Conservation (phyloP, 345 rosid species). For the Eucalyptus erythrocorys region DNA sequence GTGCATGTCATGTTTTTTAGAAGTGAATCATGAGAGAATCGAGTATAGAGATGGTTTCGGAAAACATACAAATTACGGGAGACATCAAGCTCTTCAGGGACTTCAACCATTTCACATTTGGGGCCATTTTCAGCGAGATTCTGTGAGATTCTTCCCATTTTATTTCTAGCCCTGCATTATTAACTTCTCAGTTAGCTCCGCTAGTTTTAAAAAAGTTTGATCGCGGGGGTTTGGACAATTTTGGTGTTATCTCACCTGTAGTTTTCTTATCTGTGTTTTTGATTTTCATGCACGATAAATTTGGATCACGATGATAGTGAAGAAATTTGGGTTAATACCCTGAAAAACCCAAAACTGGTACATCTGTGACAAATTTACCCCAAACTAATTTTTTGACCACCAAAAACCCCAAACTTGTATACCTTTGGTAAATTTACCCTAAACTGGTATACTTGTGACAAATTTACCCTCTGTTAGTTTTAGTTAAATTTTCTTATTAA, state of each 20-base stretch:
- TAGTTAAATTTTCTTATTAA: too few relatives aligned
- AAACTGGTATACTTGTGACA: too few relatives aligned
- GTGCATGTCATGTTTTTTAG: background rate
- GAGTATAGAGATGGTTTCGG: background rate
- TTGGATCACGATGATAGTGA: background rate
- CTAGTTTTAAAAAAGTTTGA: background rate
- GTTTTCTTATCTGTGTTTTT: background rate
- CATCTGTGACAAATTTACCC: too few relatives aligned
- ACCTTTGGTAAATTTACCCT: too few relatives aligned
- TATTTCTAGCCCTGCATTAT: background rate
- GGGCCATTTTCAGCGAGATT: background rate
- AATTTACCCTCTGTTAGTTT: too few relatives aligned
- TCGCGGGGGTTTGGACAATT: background rate
- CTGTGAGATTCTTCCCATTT: background rate
- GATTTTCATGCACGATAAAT: accelerated
- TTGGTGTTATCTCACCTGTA: background rate
- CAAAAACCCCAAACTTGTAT: too few relatives aligned
- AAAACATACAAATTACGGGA: background rate
- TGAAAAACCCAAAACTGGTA: too few relatives aligned
- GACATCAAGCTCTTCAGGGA: too few relatives aligned
- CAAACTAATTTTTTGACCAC: too few relatives aligned
- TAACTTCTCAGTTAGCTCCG: background rate
- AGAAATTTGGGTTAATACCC: too few relatives aligned
- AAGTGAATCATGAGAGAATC: background rate
- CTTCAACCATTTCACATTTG: background rate